Percentiles rank a stretch among this genome's conserved stretches.
phyloP scores from a whole-genome alignment of 257 asterid species.

The Nicotiana benthamiana region DNA sequence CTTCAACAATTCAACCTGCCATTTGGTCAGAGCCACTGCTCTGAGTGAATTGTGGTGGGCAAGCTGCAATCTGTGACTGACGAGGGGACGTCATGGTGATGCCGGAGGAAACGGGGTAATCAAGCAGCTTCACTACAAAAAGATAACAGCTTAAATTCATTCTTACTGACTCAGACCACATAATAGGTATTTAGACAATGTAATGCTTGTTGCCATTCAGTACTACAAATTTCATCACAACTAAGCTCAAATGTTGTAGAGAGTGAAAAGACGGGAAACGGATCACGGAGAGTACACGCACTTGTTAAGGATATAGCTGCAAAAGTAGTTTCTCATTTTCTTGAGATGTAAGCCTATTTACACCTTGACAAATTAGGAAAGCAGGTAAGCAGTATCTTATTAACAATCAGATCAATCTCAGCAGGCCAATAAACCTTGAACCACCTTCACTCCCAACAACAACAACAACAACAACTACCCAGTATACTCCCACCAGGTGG shows the following conservation, averaged over 20 bases:
- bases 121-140: conserved; percentile 9
- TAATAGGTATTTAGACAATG: background rate
- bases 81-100: conserved; percentile 15
- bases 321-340: background rate
- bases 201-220: no score
- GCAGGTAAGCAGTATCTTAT: background rate
- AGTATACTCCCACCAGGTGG: no score
- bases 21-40: conserved; percentile 23
- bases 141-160: background rate
- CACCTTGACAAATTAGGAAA: background rate
- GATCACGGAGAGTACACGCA: background rate
- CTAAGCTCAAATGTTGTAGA: background rate
- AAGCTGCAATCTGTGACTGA: conserved; percentile 18
- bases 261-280: background rate
- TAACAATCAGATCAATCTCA: background rate
- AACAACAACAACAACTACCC: no score
- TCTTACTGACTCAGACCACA: background rate
- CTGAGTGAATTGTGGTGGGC: conserved; percentile 21
- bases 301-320: background rate
- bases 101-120: conserved; percentile 15
- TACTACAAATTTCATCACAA: background rate
- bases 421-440: background rate
- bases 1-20: conserved; percentile 19
- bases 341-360: background rate
- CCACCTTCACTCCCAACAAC: background rate